These are phyloP conservation scores for Sarocladium oryzae DNA, from an alignment of 2,329 filamentous ascomycete genomes.

Conservation along the genomic window DNA sequence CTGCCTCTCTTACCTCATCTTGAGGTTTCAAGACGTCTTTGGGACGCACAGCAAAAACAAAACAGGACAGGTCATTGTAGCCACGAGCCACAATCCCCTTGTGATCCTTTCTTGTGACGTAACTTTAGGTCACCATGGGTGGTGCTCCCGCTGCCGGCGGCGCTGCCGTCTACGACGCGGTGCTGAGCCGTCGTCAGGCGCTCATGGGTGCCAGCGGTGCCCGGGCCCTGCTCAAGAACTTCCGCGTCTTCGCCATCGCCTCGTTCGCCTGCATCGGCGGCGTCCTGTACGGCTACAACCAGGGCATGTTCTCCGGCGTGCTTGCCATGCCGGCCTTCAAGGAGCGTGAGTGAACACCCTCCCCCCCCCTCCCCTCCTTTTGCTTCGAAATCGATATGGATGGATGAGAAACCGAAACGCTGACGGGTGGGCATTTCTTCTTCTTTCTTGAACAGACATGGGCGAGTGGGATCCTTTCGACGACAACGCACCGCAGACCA, in stretches of 20 bases:
- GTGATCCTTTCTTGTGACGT: no score
- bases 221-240: slow-evolving; percentile 50
- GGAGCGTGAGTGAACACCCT: slow-evolving; percentile 31
- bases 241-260: slow-evolving; percentile 53
- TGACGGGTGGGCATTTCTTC: slow-evolving; percentile 1
- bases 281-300: slow-evolving; percentile 64
- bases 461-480: slow-evolving; percentile 43
- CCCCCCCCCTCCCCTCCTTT: no score
- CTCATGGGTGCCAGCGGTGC: slow-evolving; percentile 48
- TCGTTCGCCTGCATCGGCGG: slow-evolving; percentile 58
- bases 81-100: no score
- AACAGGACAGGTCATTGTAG: no score
- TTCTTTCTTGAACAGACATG: slow-evolving; percentile 37
- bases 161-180: slow-evolving; percentile 38
- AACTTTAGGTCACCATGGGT: no score
- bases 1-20: neutral
- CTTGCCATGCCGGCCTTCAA: slow-evolving; percentile 50
- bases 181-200: slow-evolving; percentile 43
- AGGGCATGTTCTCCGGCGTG: slow-evolving; percentile 57
- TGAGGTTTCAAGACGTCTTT: no score
- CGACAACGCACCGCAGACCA: slow-evolving; percentile 38
- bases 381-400: neutral
- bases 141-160: slow-evolving; percentile 10
- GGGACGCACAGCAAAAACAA: no score
- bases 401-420: slow-evolving; percentile 1